These are phyloP conservation scores for Aspergillus affinis DNA, from an alignment of 495 filamentous ascomycete genomes.

Conservation along the genomic window DNA sequence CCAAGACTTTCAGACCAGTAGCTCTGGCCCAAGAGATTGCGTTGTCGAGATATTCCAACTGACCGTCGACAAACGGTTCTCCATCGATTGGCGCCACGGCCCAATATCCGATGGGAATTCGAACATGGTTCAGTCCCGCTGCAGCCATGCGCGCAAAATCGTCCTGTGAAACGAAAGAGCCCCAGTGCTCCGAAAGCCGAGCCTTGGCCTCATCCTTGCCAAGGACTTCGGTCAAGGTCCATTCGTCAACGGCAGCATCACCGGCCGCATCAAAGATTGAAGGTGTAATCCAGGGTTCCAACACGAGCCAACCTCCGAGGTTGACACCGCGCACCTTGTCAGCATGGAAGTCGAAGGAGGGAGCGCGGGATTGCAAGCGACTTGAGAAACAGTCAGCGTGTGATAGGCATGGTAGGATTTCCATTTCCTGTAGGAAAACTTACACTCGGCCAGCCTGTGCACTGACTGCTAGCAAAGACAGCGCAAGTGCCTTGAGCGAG, in stretches of 20 bases:
- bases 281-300: slow-evolving; percentile 67
- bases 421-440: slow-evolving; percentile 11
- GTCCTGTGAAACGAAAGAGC: slow-evolving; percentile 60
- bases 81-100: slow-evolving; percentile 56
- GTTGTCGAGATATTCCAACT: slow-evolving; percentile 62
- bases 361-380: slow-evolving; percentile 30
- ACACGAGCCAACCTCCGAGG: slow-evolving; percentile 58
- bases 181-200: slow-evolving; percentile 57
- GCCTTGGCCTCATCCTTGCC: slow-evolving; percentile 49
- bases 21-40: slow-evolving; percentile 68
- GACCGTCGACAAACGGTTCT: slow-evolving; percentile 74
- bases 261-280: slow-evolving; percentile 56
- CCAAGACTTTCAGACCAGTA: slow-evolving; percentile 63
- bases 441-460: slow-evolving; percentile 37
- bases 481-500: slow-evolving; percentile 35
- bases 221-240: slow-evolving; percentile 51
- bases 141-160: slow-evolving; percentile 67
- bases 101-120: slow-evolving; percentile 83
- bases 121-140: slow-evolving; percentile 70
- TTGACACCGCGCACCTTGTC: slow-evolving; percentile 56
- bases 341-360: slow-evolving; percentile 44
- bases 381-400: slow-evolving; percentile 24
- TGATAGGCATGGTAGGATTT: neutral
- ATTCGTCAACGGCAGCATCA: slow-evolving; percentile 61
- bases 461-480: slow-evolving; percentile 34